Percentiles rank a stretch among this genome's conserved stretches.
These are phyloP conservation scores for Fomitopsis palustris DNA, from an alignment of 1,284 basidiomycete genomes.

Conservation along the genomic window DNA sequence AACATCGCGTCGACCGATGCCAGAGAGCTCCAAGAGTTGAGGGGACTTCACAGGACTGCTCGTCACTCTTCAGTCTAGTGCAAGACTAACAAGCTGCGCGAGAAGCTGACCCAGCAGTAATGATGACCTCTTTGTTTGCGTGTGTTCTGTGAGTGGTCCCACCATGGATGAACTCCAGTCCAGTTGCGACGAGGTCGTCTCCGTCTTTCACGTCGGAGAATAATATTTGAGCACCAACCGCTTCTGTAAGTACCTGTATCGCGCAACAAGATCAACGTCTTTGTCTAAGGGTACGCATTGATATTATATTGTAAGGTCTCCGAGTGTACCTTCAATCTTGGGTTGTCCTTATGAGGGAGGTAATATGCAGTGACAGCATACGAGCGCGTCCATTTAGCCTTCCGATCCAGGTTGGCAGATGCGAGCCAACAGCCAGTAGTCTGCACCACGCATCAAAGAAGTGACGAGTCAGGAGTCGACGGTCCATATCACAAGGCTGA, in stretches of 20 bases:
- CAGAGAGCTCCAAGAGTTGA: slow-evolving; percentile 38
- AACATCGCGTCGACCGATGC: slow-evolving; percentile 30
- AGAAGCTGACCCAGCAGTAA: slow-evolving; percentile 21
- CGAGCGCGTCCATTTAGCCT: slow-evolving; percentile 12
- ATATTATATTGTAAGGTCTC: no score
- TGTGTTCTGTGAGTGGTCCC: slow-evolving; percentile 15
- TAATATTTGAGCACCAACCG: slow-evolving; percentile 4
- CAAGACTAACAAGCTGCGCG: background rate
- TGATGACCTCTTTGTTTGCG: slow-evolving; percentile 23
- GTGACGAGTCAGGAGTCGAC: background rate
- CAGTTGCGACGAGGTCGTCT: slow-evolving; percentile 15
- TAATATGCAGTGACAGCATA: slow-evolving; percentile 17
- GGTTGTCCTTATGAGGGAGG: slow-evolving; percentile 14
- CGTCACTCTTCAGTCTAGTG: background rate
- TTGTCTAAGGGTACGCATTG: no score
- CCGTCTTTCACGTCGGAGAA: slow-evolving; percentile 6
- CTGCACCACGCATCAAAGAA: slow-evolving; percentile 3
- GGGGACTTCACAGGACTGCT: slow-evolving; percentile 26
- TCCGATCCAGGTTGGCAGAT: slow-evolving; percentile 7
- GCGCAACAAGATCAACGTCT: background rate
- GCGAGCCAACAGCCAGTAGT: slow-evolving; percentile 12
- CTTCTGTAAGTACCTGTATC: slow-evolving; percentile 12
- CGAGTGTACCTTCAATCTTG: slow-evolving; percentile 13
- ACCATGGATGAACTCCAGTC: slow-evolving; percentile 23
- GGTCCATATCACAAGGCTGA: background rate